Conservation (phyloP, 148 eudicot genomes). For the Rhododendron kiyosumense region DNA sequence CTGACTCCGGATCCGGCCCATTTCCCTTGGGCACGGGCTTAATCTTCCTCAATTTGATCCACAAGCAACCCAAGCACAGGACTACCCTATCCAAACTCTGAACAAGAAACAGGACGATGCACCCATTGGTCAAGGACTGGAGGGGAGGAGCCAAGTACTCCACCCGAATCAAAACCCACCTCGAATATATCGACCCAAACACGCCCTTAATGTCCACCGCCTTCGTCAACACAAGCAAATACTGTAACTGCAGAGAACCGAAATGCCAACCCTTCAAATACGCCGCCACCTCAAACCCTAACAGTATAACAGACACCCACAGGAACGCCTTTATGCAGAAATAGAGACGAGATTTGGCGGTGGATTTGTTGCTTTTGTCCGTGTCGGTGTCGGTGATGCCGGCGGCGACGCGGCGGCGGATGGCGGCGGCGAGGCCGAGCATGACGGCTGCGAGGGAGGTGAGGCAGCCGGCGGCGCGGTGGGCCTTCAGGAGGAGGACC, state of each 20-base stretch:
- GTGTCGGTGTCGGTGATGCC: slow-evolving; percentile 51
- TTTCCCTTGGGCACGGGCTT: slow-evolving; percentile 52
- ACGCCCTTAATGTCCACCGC: slow-evolving; percentile 26
- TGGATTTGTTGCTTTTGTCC: not conserved
- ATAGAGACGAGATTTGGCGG: slow-evolving; percentile 33
- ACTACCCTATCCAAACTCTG: slow-evolving; percentile 86
- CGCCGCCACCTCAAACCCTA: slow-evolving; percentile 56
- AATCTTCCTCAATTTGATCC: slow-evolving; percentile 63
- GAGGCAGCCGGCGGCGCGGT: slow-evolving; percentile 77
- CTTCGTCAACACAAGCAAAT: slow-evolving; percentile 21
- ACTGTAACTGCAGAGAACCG: slow-evolving; percentile 38
- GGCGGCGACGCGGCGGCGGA: slow-evolving; percentile 65
- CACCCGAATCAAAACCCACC: slow-evolving; percentile 71
- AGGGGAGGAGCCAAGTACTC: slow-evolving; percentile 79
- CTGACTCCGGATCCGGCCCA: slow-evolving; percentile 57
- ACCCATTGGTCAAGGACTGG: slow-evolving; percentile 64
- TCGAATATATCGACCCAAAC: slow-evolving; percentile 47
- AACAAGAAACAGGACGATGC: slow-evolving; percentile 64
- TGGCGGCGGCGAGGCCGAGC: slow-evolving; percentile 41
- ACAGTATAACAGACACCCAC: slow-evolving; percentile 36
- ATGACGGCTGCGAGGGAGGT: slow-evolving; percentile 54
- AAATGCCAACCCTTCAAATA: slow-evolving; percentile 67
- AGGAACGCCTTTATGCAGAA: slow-evolving; percentile 45
- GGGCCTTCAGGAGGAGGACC: slow-evolving; percentile 78
- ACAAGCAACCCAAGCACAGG: slow-evolving; percentile 75